Percentiles rank a stretch among this genome's conserved stretches.
These are phyloP conservation scores for Coniosporium apollinis DNA, from an alignment of 495 filamentous ascomycete genomes.

Conservation along the genomic window DNA sequence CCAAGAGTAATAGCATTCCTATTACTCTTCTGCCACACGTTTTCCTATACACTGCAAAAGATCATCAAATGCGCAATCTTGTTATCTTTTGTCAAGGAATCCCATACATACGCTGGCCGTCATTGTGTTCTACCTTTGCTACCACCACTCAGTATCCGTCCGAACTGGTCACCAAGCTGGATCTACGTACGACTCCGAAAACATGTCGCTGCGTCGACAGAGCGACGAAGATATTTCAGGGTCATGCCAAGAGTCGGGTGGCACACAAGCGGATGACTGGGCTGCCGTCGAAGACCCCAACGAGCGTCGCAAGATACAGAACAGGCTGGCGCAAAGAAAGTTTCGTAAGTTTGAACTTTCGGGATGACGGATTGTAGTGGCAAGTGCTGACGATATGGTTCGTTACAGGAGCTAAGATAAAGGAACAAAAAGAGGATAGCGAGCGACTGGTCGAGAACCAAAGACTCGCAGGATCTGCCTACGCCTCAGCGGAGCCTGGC, in stretches of 20 bases:
- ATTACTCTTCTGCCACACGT: no score
- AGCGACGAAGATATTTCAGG: no score
- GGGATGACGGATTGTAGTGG: background rate
- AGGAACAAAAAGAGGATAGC: constrained; percentile 38
- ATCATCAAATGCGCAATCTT: no score
- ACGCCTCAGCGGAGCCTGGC: constrained; percentile 34
- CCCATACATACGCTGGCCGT: no score
- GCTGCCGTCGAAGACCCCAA: constrained; percentile 18
- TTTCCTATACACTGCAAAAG: no score
- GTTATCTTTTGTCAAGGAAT: no score
- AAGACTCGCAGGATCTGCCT: constrained; percentile 35
- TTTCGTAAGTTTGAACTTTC: constrained; percentile 19
- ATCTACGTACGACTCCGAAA: no score
- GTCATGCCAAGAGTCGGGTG: constrained; percentile 8
- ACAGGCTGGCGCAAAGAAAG: constrained; percentile 24
- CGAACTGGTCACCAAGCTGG: no score
- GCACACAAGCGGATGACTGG: constrained; percentile 19
- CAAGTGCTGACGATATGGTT: background rate
- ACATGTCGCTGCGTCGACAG: no score
- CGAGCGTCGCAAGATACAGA: constrained; percentile 25
- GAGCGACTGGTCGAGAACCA: constrained; percentile 40
- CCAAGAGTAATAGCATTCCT: no score
- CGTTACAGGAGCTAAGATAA: constrained; percentile 37
- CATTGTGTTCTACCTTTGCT: no score
- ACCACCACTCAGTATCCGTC: no score